Conservation (phyloP, 257 asterid genomes). For the Primulina tabacum region DNA sequence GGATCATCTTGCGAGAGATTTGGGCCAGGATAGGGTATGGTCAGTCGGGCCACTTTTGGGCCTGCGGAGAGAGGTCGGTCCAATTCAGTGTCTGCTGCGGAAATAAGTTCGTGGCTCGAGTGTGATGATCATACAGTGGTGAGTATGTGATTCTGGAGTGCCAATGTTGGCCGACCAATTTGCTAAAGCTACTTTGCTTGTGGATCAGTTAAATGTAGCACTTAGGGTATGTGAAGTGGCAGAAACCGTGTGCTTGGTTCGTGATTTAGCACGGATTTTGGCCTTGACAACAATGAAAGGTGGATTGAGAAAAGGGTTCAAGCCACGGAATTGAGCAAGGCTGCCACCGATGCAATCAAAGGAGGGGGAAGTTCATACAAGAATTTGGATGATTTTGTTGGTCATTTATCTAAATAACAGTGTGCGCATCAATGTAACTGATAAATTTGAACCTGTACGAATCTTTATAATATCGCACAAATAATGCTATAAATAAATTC, state of each 20-base stretch:
- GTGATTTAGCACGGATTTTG: slow-evolving; percentile 32
- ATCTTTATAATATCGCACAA: not conserved
- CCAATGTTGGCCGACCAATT: slow-evolving; percentile 45
- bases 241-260: slow-evolving; percentile 39
- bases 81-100: slow-evolving; percentile 24
- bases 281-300: slow-evolving; percentile 23
- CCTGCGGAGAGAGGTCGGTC: slow-evolving; percentile 49
- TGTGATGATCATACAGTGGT: slow-evolving; percentile 43
- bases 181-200: slow-evolving; percentile 52
- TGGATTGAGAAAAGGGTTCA: slow-evolving; percentile 41
- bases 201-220: slow-evolving; percentile 54
- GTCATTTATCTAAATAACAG: slow-evolving; percentile 24
- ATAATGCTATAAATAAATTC: not conserved
- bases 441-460: not conserved
- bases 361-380: slow-evolving; percentile 59
- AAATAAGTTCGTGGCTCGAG: slow-evolving; percentile 51
- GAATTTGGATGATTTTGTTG: slow-evolving; percentile 36
- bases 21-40: slow-evolving; percentile 61
- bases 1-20: slow-evolving; percentile 31
- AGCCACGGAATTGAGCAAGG: slow-evolving; percentile 37
- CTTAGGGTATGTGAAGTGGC: slow-evolving; percentile 61
- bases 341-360: slow-evolving; percentile 44
- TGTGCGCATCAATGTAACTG: not conserved
- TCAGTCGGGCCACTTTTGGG: slow-evolving; percentile 61
- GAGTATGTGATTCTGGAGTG: slow-evolving; percentile 12